Evolutionary conservation across 2,329 filamentous ascomycete genomes (phyloP), one percentile per base, ranked within the genome.

Genomic region (Ophioceras dolichostomum): DNA sequence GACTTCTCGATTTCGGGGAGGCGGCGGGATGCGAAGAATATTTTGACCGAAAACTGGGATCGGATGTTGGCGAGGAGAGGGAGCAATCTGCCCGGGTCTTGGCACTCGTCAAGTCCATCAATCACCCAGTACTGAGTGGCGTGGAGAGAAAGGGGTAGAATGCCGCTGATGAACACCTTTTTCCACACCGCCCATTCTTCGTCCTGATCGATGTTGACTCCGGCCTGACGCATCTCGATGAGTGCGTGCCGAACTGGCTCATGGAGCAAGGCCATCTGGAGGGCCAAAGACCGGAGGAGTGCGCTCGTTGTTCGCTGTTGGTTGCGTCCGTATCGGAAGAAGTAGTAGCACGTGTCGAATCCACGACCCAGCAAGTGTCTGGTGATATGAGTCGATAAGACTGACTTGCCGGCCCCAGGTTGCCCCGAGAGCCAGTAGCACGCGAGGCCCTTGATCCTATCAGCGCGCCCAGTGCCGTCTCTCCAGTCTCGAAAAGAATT

Each of bases 181-280:
- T 47, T 45, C 49, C 52, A 52, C 8, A 58, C 33, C 2, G 32
- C 43, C 3, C 43, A 33, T 16, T 48, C 41, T 34, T 56, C 46
- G 9, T 37, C 43, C 3, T 45, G 21, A 13, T 48, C 45, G 3
- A 54, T 30, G 3, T 27, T 22, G 2, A 42, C 22, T 17, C 42
- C 46, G n/a, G 48, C 38, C 5, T 39, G 31, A 8, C 39, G 32
- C 36, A 57, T 42, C 14, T 41, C 32, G 1, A 47, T 12, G 4
- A 55, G 27, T n/a, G 13, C 34, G 1, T 47, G 26, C 2, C 41
- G 39, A 7, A 49, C 38, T 2, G 39, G 24, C 12, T 36, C 14
- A 31, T 54, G 42, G 6, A 26, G 30, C 2, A 19, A 16, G 10
- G 54, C 52, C 53, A 58, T 58, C 37, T 61, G 58, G 26, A 50